Base-by-base conservation (phyloP, 768 basidiomycete genomes). In the Phaeolepiota aurea region DNA sequence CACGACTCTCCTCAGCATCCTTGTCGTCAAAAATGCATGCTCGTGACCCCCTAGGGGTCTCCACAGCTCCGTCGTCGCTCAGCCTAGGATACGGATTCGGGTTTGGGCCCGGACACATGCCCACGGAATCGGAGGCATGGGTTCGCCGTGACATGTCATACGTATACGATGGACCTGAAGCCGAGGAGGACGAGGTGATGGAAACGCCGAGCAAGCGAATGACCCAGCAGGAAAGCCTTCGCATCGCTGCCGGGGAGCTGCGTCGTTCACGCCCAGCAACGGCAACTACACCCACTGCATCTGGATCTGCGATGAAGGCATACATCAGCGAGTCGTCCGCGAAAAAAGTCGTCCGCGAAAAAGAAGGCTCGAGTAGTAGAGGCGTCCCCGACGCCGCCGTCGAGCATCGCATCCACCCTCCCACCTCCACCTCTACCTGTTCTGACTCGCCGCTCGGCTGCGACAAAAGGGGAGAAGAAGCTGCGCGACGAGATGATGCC, bases 401-500 rank as follows among this genome's bases (percentile, higher is more conserved):
- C 14, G 18, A 32, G 44, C 18, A 31, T 20, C 1, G 49, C 44
- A 15, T 36, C 43, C 9, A 48, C 50, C n/a, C 34, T 44, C 3
- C 43, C 54, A 16, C 48, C 52, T 3, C 30, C 11, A 3, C 35
- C 30, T 14, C 28, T 36, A 36, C 20, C 30, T 2, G 9, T 41
- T 5, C 47, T 55, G 2, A 50, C 58, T 15, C 64, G 58, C 41
- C 62, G 73, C 14, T 54, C 47, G 9, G 74, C 74, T 19, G 72
- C 74, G 7, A 50, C 57, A 18, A 66, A 62, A 43, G 73, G 73
- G 1, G 55, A 60, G 35, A 57, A 79, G 69, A 49, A 66, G 61
- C 48, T 90, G 68, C 52, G 76, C 64, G 44, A 79, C 53, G 58
- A 74, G 62, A 64, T 89, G 42, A 89, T 90, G 79, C 87, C 87